These are phyloP conservation scores for Pseudogymnoascus sp. DNA, from an alignment of 2,329 filamentous ascomycete genomes.

Conservation along the genomic window DNA sequence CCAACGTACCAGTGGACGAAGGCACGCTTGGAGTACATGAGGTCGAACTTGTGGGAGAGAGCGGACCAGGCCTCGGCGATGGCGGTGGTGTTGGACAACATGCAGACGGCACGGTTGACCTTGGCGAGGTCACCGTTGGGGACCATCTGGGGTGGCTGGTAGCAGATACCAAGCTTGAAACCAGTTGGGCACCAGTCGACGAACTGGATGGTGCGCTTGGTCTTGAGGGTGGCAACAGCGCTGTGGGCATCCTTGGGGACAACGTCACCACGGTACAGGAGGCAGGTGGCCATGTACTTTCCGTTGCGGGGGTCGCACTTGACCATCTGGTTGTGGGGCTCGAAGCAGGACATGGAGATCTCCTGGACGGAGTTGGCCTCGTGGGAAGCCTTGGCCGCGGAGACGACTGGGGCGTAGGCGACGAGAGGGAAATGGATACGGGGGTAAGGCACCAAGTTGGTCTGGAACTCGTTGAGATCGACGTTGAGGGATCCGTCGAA, in stretches of 20 bases:
- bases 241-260: slow-evolving; percentile 92
- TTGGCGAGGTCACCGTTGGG: slow-evolving; percentile 96
- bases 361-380: slow-evolving; percentile 97
- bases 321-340: slow-evolving; percentile 99
- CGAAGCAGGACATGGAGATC: slow-evolving; percentile 98
- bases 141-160: slow-evolving; percentile 92
- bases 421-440: slow-evolving; percentile 99
- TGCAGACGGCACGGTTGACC: slow-evolving; percentile 97
- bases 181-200: slow-evolving; percentile 99
- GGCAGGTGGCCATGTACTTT: slow-evolving; percentile 99
- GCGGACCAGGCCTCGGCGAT: slow-evolving; percentile 98
- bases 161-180: slow-evolving; percentile 99
- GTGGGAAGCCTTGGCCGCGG: slow-evolving; percentile 89
- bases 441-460: slow-evolving; percentile 96
- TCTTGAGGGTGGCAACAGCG: slow-evolving; percentile 94
- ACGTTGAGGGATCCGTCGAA: slow-evolving; percentile 99
- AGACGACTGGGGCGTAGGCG: slow-evolving; percentile 90
- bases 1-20: slow-evolving; percentile 99
- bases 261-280: slow-evolving; percentile 97
- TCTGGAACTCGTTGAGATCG: slow-evolving; percentile 99
- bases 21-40: slow-evolving; percentile 99
- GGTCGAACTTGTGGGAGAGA: slow-evolving; percentile 95
- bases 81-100: slow-evolving; percentile 97
- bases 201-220: slow-evolving; percentile 98
- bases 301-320: slow-evolving; percentile 97